A percentile compares a stretch with the other conserved stretches of the same genome.
phyloP scores from a whole-genome alignment of 306 rosid genomes.

The Echinosophora koreensis region DNA sequence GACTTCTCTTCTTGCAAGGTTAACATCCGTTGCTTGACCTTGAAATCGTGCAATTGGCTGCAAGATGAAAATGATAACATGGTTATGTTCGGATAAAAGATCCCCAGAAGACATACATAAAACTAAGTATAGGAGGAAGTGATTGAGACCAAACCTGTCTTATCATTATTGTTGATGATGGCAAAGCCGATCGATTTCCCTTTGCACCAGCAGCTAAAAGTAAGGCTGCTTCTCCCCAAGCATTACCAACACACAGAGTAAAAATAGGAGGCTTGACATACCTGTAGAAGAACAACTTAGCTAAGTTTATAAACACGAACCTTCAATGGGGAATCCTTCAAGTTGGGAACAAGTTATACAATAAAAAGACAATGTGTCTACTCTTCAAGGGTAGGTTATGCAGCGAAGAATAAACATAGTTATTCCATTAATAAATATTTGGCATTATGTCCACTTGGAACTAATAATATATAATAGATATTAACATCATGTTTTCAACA shows the following conservation, averaged over 20 bases:
- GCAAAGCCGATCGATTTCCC: slow-evolving; percentile 97
- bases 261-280: slow-evolving; percentile 89
- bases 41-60: slow-evolving; percentile 96
- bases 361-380: slow-evolving; percentile 14
- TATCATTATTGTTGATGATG: slow-evolving; percentile 94
- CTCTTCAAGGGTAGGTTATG: neutral
- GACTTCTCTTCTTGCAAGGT: slow-evolving; percentile 83
- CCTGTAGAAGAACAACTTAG: slow-evolving; percentile 53
- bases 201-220: slow-evolving; percentile 95
- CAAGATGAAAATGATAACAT: slow-evolving; percentile 45
- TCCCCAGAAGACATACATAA: slow-evolving; percentile 14
- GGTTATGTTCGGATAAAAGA: slow-evolving; percentile 20
- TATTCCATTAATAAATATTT: slow-evolving; percentile 25
- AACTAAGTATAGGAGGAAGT: slow-evolving; percentile 20
- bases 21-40: slow-evolving; percentile 94
- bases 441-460: slow-evolving; percentile 28
- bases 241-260: slow-evolving; percentile 95
- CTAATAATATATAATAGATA: neutral
- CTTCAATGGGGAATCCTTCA: slow-evolving; percentile 36
- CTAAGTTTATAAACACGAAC: slow-evolving; percentile 41
- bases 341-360: slow-evolving; percentile 35
- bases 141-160: slow-evolving; percentile 72
- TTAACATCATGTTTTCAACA: slow-evolving; percentile 7
- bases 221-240: slow-evolving; percentile 99
- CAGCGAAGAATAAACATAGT: slow-evolving; percentile 21